Conservation (phyloP, 208 protist species). For the Naegleria fowleri region DNA sequence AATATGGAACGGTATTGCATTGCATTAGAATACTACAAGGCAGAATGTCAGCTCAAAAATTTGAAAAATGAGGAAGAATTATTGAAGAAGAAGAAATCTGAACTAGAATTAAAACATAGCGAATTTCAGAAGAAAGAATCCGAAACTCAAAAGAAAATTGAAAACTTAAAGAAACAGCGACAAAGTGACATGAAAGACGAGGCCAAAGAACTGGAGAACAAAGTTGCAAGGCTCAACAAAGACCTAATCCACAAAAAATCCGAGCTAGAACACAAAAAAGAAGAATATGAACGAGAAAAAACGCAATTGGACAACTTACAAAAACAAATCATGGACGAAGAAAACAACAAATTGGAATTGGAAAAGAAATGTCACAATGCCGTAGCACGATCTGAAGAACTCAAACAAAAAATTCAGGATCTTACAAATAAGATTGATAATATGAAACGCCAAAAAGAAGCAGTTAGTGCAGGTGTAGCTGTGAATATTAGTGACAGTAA, state of each 20-base stretch:
- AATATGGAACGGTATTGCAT: slow-evolving; percentile 49
- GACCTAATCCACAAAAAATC: background rate
- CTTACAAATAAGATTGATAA: background rate
- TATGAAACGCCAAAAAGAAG: background rate
- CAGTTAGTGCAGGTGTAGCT: slow-evolving; percentile 9
- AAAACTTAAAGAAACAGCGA: background rate
- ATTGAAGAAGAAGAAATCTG: too few species aligned
- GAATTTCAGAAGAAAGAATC: background rate
- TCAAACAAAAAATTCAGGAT: slow-evolving; percentile 4
- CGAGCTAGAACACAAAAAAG: slow-evolving; percentile 5
- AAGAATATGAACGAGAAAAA: background rate
- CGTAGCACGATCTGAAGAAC: background rate
- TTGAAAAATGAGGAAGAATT: background rate
- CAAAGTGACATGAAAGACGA: background rate
- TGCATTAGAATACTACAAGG: slow-evolving; percentile 55
- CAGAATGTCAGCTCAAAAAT: background rate
- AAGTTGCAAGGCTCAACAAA: background rate
- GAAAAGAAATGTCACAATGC: background rate
- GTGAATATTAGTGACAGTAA: background rate
- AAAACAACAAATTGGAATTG: background rate
- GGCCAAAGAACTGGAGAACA: background rate
- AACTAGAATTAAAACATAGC: background rate
- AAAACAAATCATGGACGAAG: background rate
- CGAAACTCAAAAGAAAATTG: background rate
- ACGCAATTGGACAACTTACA: background rate